Base-by-base conservation (phyloP, 2,329 filamentous ascomycete species). In the Calonectria ilicicola region DNA sequence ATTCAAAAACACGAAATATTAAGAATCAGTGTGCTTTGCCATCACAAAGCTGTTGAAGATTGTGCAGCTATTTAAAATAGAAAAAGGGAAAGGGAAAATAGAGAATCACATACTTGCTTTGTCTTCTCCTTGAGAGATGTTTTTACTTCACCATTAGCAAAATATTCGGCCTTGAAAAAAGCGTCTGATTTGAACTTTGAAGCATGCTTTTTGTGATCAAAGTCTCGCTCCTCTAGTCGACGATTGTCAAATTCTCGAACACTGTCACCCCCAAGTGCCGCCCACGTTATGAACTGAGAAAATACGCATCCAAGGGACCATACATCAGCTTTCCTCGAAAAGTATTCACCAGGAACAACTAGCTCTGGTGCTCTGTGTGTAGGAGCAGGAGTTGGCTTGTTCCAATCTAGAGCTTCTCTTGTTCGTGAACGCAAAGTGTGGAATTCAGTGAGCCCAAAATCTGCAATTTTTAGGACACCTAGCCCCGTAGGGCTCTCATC, bases 251-350 rank as follows among this genome's bases (percentile, higher is more conserved):
- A 71, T 9, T 26, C 38, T 4, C 29, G 12, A 15, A 67, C 42
- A 10, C 47, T 65, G 6, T 76, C 65, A 29, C 47, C 69, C 5
- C 62, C 74, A 15, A n/a, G 21, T 17, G 68, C 26, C 2, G 65
- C 69, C 72, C 72, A 74, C 1, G 69, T 72, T 4, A 72, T 29
- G n/a, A 72, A 53, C 38, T 74, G 56, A 23, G 69, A 72, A 38
- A 74, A 74, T 15, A 74, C 72, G 21, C 72, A 74, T 3, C 72
- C 72, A 12, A 74, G 35, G 3, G 72, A 42, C 72, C 72, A 74
- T 4, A 74, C 51, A 23, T 74, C 72, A 5, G 65, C 38, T 26
- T 74, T 74, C 21, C 60, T 38, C 1, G 72, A 74, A 15, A 63
- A 35, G 19, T 23, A 40, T 1, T 56, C 44, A 1, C 32, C 49